These are phyloP conservation scores for Talaromyces stipitatus DNA, from an alignment of 495 filamentous ascomycete genomes.

Conservation along the genomic window DNA sequence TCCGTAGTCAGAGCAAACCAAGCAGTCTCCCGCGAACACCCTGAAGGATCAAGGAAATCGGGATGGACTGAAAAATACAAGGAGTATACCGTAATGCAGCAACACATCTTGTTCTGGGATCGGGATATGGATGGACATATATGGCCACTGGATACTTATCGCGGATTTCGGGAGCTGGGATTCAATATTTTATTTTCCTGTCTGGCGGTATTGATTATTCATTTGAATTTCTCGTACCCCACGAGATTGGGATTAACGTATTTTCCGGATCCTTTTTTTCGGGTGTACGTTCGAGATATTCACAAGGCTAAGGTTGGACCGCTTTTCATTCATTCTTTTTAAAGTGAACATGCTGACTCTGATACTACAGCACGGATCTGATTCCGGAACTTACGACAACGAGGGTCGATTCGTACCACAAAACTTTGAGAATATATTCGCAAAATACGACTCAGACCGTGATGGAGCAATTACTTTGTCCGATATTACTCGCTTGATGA, in stretches of 20 bases:
- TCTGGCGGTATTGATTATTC: conserved; percentile 38
- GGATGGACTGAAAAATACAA: background rate
- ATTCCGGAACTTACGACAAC: conserved; percentile 41
- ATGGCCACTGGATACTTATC: conserved; percentile 44
- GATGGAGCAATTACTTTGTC: conserved; percentile 20
- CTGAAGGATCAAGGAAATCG: background rate
- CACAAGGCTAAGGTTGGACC: conserved; percentile 41
- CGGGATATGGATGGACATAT: conserved; percentile 43
- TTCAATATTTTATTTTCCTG: conserved; percentile 40
- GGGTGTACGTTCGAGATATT: conserved; percentile 40
- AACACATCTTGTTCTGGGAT: conserved; percentile 49
- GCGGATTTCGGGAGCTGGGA: conserved; percentile 44
- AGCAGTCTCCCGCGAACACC: background rate
- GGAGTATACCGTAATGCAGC: conserved; percentile 34
- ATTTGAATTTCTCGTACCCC: conserved; percentile 44
- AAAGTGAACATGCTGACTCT: background rate
- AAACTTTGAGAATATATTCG: conserved; percentile 51
- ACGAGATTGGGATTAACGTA: conserved; percentile 23
- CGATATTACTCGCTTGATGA: conserved; percentile 24
- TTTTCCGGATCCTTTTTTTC: conserved; percentile 43
- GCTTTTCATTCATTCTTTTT: background rate
- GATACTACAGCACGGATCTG: conserved; percentile 37
- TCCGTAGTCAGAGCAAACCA: background rate
- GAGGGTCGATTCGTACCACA: conserved; percentile 50
- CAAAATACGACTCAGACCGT: conserved; percentile 38